Percentiles rank a stretch among this genome's conserved stretches.
Conservation (phyloP, 495 filamentous ascomycete species). For the Niebla homalea region DNA sequence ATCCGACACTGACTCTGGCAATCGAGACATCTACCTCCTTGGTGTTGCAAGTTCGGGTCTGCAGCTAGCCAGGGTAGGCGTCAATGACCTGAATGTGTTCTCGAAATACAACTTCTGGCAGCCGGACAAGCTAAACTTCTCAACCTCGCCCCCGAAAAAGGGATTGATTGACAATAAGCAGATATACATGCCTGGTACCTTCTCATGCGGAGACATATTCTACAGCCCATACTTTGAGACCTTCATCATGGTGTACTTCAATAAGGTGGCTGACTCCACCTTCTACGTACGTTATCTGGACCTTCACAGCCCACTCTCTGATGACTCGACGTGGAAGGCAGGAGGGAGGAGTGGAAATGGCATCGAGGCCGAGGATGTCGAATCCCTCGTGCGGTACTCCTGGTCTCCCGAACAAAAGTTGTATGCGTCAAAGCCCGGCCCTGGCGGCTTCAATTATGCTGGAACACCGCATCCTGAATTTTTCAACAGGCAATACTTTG, state of each 20-base stretch:
- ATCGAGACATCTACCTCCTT: slow-evolving; percentile 17
- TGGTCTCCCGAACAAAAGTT: slow-evolving; percentile 20
- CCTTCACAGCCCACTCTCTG: slow-evolving; percentile 10
- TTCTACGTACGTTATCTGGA: slow-evolving; percentile 21
- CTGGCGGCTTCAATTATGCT: slow-evolving; percentile 23
- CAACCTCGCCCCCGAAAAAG: slow-evolving; percentile 6
- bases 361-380: slow-evolving; percentile 17
- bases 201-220: slow-evolving; percentile 21
- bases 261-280: slow-evolving; percentile 21
- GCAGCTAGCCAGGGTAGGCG: slow-evolving; percentile 16
- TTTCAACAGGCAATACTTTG: slow-evolving; percentile 19
- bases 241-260: slow-evolving; percentile 24
- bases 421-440: slow-evolving; percentile 15
- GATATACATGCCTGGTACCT: slow-evolving; percentile 19
- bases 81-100: slow-evolving; percentile 13
- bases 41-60: slow-evolving; percentile 13
- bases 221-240: slow-evolving; percentile 22
- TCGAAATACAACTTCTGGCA: slow-evolving; percentile 14
- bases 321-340: slow-evolving; percentile 10
- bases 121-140: slow-evolving; percentile 12
- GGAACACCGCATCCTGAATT: slow-evolving; percentile 18
- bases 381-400: slow-evolving; percentile 18
- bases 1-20: slow-evolving; percentile 1
- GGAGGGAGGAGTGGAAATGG: slow-evolving; percentile 16
- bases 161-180: slow-evolving; percentile 5